Evolutionary conservation across 805 yeast species (phyloP).

Genomic region (Sugiyamaella chiloensis): DNA sequence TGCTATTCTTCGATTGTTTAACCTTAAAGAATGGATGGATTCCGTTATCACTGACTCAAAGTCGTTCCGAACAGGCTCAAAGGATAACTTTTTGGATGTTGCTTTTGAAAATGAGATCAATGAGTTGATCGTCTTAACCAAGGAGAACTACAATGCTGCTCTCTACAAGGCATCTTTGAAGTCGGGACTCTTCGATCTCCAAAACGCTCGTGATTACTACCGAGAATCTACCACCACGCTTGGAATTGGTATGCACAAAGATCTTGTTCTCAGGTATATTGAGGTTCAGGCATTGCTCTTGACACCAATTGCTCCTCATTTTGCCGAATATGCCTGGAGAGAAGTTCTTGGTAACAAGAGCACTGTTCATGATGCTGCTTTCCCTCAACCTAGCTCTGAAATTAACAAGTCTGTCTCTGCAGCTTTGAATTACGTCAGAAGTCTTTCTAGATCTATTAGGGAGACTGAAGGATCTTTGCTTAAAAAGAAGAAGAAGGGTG

Average conservation of each 20-base stretch:
- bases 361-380: slow-evolving; percentile 68
- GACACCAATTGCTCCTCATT: slow-evolving; percentile 95
- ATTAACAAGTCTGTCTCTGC: slow-evolving; percentile 59
- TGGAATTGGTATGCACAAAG: slow-evolving; percentile 67
- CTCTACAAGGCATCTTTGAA: slow-evolving; percentile 87
- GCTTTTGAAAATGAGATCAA: slow-evolving; percentile 96
- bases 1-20: slow-evolving; percentile 88
- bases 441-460: slow-evolving; percentile 77
- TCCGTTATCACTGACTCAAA: slow-evolving; percentile 55
- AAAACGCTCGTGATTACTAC: slow-evolving; percentile 92
- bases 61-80: slow-evolving; percentile 52
- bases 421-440: slow-evolving; percentile 76
- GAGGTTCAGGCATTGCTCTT: slow-evolving; percentile 81
- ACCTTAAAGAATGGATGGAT: slow-evolving; percentile 94
- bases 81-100: slow-evolving; percentile 68
- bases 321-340: slow-evolving; percentile 83
- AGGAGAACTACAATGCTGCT: slow-evolving; percentile 65
- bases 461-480: slow-evolving; percentile 86
- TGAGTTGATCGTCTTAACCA: slow-evolving; percentile 67
- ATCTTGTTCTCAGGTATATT: slow-evolving; percentile 74
- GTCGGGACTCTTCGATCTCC: slow-evolving; percentile 89
- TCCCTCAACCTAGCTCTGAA: slow-evolving; percentile 76
- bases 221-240: slow-evolving; percentile 64
- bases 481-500: slow-evolving; percentile 85
- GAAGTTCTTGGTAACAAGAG: slow-evolving; percentile 67